Conservation (phyloP, 768 basidiomycete species). For the Calocybe cyanea region DNA sequence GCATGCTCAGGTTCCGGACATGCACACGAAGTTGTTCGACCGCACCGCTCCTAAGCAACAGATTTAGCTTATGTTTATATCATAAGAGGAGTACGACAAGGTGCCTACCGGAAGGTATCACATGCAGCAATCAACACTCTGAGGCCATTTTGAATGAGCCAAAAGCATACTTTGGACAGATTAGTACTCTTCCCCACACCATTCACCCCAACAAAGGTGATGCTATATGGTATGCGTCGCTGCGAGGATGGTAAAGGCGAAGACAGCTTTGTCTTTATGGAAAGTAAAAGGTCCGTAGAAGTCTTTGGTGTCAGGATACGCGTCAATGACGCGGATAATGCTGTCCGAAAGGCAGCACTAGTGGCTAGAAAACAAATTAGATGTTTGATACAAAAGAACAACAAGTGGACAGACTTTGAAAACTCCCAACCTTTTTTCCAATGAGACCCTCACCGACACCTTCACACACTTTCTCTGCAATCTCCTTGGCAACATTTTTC, state of each 20-base stretch:
- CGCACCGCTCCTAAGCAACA: conserved; percentile 71
- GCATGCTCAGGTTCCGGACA: conserved; percentile 88
- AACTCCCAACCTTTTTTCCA: conserved; percentile 87
- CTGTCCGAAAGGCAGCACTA: conserved; percentile 76
- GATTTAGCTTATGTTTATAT: conserved; percentile 2
- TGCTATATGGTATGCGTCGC: conserved; percentile 82
- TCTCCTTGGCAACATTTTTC: conserved; percentile 97
- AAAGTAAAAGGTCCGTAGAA: conserved; percentile 91
- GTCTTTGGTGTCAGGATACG: conserved; percentile 95
- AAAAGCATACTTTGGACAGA: conserved; percentile 96
- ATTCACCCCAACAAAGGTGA: conserved; percentile 97
- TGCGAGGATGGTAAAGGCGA: conserved; percentile 71
- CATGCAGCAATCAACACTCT: conserved; percentile 96
- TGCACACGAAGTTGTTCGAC: conserved; percentile 98
- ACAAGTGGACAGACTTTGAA: conserved; percentile 61
- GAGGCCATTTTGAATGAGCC: conserved; percentile 94
- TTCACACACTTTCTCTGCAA: conserved; percentile 92
- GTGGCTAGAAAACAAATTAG: conserved; percentile 51
- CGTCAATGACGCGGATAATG: conserved; percentile 84
- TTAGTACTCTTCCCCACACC: conserved; percentile 99
- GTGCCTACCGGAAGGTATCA: conserved; percentile 84
- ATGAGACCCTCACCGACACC: conserved; percentile 87
- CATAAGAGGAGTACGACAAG: not conserved
- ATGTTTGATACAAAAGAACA: conserved; percentile 10
- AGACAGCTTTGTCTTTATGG: conserved; percentile 85